phyloP scores from a whole-genome alignment of 1,139 yeast genomes.

The Candida anutae region DNA sequence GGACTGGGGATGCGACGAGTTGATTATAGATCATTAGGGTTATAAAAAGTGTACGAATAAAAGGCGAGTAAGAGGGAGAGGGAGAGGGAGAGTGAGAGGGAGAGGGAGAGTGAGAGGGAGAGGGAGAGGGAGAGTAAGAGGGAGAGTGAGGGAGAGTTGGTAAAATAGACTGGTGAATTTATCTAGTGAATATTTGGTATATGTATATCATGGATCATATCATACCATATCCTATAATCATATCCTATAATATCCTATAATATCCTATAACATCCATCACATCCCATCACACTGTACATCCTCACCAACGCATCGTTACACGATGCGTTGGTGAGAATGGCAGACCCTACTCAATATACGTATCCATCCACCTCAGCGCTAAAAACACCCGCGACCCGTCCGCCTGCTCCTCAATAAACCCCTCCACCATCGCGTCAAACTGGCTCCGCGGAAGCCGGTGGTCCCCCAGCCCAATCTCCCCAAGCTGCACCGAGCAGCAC shows the following conservation, averaged over 20 bases:
- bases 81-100: too few species aligned
- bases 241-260: neutral
- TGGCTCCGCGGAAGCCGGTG: constrained; percentile 47
- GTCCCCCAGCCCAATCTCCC: constrained; percentile 38
- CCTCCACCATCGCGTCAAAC: constrained; percentile 45
- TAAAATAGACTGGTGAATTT: too few species aligned
- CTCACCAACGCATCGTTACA: too few species aligned
- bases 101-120: too few species aligned
- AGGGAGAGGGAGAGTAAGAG: too few species aligned
- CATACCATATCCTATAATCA: too few species aligned
- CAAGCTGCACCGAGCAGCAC: constrained; percentile 38
- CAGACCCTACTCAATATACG: constrained; percentile 35
- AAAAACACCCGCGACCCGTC: constrained; percentile 50
- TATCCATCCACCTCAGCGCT: constrained; percentile 56
- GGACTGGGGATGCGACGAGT: constrained; percentile 98
- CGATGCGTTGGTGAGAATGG: too few species aligned
- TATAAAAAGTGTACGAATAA: too few species aligned
- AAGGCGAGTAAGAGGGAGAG: too few species aligned
- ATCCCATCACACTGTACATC: neutral
- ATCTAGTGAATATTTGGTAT: too few species aligned
- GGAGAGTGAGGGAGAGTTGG: too few species aligned
- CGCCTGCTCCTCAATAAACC: constrained; percentile 50
- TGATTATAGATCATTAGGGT: constrained; percentile 70
- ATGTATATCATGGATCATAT: too few species aligned
- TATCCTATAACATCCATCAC: neutral